These are phyloP conservation scores for Linum tenue DNA, from an alignment of 345 rosid species.

Conservation along the genomic window DNA sequence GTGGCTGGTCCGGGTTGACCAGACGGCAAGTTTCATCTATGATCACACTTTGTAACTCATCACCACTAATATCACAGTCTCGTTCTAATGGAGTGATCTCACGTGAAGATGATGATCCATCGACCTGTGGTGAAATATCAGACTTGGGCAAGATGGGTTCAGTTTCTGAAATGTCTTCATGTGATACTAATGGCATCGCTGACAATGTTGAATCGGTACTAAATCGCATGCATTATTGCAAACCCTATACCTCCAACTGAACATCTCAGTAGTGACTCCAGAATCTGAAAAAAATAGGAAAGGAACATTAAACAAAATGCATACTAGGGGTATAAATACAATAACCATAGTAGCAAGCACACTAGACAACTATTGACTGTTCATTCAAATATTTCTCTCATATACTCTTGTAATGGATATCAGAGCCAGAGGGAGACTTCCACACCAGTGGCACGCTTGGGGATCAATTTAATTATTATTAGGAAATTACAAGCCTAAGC, in stretches of 20 bases:
- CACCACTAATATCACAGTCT: conserved; percentile 30
- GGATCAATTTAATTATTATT: too few species aligned
- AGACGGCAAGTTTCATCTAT: conserved; percentile 58
- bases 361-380: background rate
- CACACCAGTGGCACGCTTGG: too few species aligned
- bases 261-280: conserved; percentile 20
- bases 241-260: conserved; percentile 8
- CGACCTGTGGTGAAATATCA: conserved; percentile 30
- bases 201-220: conserved; percentile 21
- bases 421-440: background rate
- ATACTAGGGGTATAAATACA: background rate
- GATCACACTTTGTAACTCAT: conserved; percentile 42
- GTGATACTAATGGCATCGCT: conserved; percentile 77
- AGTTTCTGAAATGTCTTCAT: conserved; percentile 56
- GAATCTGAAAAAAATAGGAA: conserved; percentile 12
- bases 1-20: conserved; percentile 67
- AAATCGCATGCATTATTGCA: conserved; percentile 11
- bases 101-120: conserved; percentile 45
- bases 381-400: background rate
- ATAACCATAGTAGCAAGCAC: background rate
- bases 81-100: conserved; percentile 55
- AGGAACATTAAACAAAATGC: background rate
- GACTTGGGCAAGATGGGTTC: conserved; percentile 50
- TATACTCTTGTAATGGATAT: background rate
- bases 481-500: background rate